Percentiles rank a stretch among this genome's conserved stretches.
phyloP scores from a whole-genome alignment of 2,329 filamentous ascomycete species.

The Aureobasidium uvarum region DNA sequence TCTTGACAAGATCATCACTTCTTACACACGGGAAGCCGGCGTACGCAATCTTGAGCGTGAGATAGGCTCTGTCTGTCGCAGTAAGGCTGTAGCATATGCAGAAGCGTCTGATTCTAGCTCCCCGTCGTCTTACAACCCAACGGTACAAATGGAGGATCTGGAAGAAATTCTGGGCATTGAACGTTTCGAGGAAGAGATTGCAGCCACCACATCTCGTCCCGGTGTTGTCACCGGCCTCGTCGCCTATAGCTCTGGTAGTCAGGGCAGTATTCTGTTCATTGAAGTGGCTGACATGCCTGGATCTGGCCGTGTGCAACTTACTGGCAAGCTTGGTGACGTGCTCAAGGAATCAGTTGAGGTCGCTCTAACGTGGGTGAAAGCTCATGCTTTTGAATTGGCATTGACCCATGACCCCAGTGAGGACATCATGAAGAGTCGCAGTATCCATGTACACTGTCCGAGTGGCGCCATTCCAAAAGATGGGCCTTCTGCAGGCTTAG shows the following conservation, averaged over 20 bases:
- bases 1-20: constrained; percentile 91
- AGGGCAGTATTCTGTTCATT: constrained; percentile 96
- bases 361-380: constrained; percentile 94
- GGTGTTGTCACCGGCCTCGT: constrained; percentile 96
- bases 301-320: constrained; percentile 85
- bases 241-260: constrained; percentile 87
- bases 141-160: constrained; percentile 73
- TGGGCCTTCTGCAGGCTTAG: constrained; percentile 77
- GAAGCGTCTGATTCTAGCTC: constrained; percentile 76
- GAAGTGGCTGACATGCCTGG: constrained; percentile 98
- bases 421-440: constrained; percentile 94
- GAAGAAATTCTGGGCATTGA: constrained; percentile 91
- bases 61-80: constrained; percentile 88
- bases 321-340: constrained; percentile 92
- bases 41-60: constrained; percentile 96
- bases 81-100: constrained; percentile 92
- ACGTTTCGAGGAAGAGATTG: constrained; percentile 92
- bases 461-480: constrained; percentile 95
- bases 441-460: constrained; percentile 94
- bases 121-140: constrained; percentile 65
- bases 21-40: constrained; percentile 93
- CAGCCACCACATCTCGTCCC: constrained; percentile 75
- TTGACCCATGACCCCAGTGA: constrained; percentile 75
- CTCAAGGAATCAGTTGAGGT: constrained; percentile 97
- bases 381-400: constrained; percentile 87